Percentiles rank a stretch among this genome's conserved stretches.
Evolutionary conservation across 441 rosid species (phyloP).

Genomic region (Croton laevigatus): DNA sequence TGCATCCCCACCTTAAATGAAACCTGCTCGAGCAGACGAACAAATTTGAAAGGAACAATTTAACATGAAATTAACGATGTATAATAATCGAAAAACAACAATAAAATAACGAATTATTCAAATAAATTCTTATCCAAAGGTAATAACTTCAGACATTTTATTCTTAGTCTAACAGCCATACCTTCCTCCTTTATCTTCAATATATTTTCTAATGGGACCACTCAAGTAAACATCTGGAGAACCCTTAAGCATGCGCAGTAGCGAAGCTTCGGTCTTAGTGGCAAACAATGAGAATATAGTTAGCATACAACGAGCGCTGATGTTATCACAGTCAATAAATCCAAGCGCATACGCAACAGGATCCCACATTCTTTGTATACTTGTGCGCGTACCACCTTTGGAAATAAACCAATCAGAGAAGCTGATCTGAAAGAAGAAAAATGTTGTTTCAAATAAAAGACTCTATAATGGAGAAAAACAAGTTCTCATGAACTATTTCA

Average conservation of each 20-base stretch:
- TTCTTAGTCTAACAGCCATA: constrained; percentile 24
- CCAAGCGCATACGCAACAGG: constrained; percentile 99
- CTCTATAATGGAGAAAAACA: neutral
- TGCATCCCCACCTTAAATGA: constrained; percentile 99
- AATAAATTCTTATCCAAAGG: neutral
- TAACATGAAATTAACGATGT: neutral
- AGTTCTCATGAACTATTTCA: neutral
- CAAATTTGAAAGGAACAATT: constrained; percentile 7
- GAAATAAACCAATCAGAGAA: constrained; percentile 97
- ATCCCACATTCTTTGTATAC: constrained; percentile 99
- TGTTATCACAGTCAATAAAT: constrained; percentile 96
- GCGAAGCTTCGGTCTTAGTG: constrained; percentile 95
- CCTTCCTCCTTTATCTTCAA: constrained; percentile 93
- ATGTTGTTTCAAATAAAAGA: constrained; percentile 15
- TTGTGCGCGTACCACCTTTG: constrained; percentile 87
- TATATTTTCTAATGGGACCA: constrained; percentile 90
- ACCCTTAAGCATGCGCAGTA: constrained; percentile 98
- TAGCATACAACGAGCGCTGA: constrained; percentile 99
- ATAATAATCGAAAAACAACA: neutral
- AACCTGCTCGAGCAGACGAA: constrained; percentile 57
- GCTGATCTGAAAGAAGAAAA: constrained; percentile 61
- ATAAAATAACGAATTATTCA: neutral
- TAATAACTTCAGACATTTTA: constrained; percentile 3
- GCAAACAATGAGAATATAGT: constrained; percentile 98
- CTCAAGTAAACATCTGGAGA: constrained; percentile 94